phyloP scores from a whole-genome alignment of 148 eudicot species.

The Salicornia ramosissima region DNA sequence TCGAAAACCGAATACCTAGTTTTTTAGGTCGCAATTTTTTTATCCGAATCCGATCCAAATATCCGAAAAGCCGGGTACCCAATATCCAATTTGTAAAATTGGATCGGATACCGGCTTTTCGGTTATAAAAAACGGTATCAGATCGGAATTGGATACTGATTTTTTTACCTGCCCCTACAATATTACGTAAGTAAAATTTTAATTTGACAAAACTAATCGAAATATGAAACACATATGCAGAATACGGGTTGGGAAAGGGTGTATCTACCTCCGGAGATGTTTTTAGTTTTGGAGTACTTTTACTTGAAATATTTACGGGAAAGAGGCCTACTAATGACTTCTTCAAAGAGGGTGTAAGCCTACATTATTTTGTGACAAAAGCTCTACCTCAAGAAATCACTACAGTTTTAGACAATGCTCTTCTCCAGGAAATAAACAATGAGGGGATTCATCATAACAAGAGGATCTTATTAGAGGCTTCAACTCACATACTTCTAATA shows the following conservation, averaged over 20 bases:
- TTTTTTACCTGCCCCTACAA: too few relatives aligned
- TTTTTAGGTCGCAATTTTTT: too few relatives aligned
- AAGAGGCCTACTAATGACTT: slow-evolving; percentile 26
- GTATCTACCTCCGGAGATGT: slow-evolving; percentile 24
- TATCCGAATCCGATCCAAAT: too few relatives aligned
- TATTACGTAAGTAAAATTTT: too few relatives aligned
- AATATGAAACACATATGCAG: too few relatives aligned
- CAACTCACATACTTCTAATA: background rate
- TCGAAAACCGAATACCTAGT: too few relatives aligned
- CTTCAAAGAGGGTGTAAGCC: slow-evolving; percentile 18
- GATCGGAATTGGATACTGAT: too few relatives aligned
- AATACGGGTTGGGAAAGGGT: slow-evolving; percentile 29
- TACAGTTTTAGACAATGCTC: slow-evolving; percentile 8
- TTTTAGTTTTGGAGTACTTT: slow-evolving; percentile 30
- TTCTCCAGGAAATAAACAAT: slow-evolving; percentile 11
- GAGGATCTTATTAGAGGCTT: background rate
- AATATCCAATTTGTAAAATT: too few relatives aligned
- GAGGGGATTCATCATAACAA: background rate
- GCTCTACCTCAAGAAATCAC: slow-evolving; percentile 8
- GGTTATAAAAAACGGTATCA: too few relatives aligned
- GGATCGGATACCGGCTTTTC: too few relatives aligned
- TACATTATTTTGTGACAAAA: slow-evolving; percentile 16
- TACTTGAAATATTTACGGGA: slow-evolving; percentile 29
- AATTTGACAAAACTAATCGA: too few relatives aligned
- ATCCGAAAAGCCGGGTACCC: too few relatives aligned